A percentile compares a stretch with the other conserved stretches of the same genome.
These are phyloP conservation scores for Hibiscus trionum DNA, from an alignment of 345 rosid genomes.

Conservation along the genomic window DNA sequence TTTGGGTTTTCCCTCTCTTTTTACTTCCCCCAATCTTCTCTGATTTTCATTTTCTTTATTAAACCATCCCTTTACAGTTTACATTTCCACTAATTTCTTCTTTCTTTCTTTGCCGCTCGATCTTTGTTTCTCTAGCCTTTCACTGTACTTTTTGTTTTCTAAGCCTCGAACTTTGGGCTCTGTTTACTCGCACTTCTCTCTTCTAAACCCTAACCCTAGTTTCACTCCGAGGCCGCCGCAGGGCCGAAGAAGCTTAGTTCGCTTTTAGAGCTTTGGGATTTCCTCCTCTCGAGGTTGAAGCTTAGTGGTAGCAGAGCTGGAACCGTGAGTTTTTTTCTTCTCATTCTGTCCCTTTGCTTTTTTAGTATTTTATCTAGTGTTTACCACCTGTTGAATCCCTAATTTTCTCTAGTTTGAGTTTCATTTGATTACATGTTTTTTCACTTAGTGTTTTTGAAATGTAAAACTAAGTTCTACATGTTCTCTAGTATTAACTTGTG, in stretches of 20 bases:
- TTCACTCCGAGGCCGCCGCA: background rate
- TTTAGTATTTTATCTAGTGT: background rate
- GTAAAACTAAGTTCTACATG: background rate
- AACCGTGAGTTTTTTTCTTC: background rate
- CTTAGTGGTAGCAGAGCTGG: background rate
- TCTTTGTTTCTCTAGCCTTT: background rate
- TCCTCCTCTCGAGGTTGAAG: background rate
- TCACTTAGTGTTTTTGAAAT: background rate
- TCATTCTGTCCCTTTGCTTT: background rate
- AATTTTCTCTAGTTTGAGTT: background rate
- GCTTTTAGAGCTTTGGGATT: background rate
- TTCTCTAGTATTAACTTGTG: background rate
- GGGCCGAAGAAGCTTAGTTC: background rate
- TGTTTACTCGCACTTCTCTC: background rate
- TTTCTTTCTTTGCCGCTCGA: background rate
- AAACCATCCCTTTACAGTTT: background rate
- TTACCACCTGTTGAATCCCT: background rate
- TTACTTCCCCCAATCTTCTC: background rate
- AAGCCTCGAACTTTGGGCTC: background rate
- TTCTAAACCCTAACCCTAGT: conserved; percentile 5
- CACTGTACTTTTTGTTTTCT: background rate
- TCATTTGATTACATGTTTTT: background rate
- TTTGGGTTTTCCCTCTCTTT: background rate
- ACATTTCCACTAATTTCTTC: background rate
- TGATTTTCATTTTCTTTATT: background rate